Conservation (phyloP, 306 rosid genomes). For the Begonia peltatifolia region DNA sequence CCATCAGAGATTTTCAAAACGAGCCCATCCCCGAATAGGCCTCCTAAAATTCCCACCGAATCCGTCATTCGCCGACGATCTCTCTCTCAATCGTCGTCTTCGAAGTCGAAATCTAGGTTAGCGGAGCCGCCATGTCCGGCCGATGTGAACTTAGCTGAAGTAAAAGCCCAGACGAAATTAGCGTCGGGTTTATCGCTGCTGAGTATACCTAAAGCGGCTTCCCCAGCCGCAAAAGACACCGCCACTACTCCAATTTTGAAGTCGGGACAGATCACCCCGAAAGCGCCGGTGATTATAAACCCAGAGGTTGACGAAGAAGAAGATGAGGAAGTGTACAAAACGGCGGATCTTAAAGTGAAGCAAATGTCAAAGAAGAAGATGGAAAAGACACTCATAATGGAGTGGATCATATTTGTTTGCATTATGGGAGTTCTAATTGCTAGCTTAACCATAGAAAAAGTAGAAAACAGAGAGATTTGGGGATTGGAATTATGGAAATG, state of each 20-base stretch:
- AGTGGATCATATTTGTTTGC: slow-evolving; percentile 35
- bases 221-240: slow-evolving; percentile 16
- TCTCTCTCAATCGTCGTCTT: slow-evolving; percentile 28
- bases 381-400: slow-evolving; percentile 16
- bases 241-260: slow-evolving; percentile 13
- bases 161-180: slow-evolving; percentile 10
- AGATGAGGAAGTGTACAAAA: slow-evolving; percentile 54
- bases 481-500: slow-evolving; percentile 57
- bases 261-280: slow-evolving; percentile 27
- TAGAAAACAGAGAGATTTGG: slow-evolving; percentile 27
- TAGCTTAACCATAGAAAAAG: slow-evolving; percentile 19
- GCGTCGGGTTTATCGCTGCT: slow-evolving; percentile 9
- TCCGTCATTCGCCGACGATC: slow-evolving; percentile 13
- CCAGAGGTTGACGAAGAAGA: slow-evolving; percentile 39
- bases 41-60: slow-evolving; percentile 21
- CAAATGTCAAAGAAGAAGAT: slow-evolving; percentile 25
- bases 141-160: slow-evolving; percentile 14
- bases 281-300: slow-evolving; percentile 35
- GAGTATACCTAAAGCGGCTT: slow-evolving; percentile 18
- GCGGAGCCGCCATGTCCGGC: slow-evolving; percentile 31
- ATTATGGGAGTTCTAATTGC: slow-evolving; percentile 30
- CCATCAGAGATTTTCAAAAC: slow-evolving; percentile 10
- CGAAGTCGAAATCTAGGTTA: slow-evolving; percentile 56
- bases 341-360: slow-evolving; percentile 40
- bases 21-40: slow-evolving; percentile 15